phyloP scores from a whole-genome alignment of 345 rosid genomes.

The Eucalyptus globulus region DNA sequence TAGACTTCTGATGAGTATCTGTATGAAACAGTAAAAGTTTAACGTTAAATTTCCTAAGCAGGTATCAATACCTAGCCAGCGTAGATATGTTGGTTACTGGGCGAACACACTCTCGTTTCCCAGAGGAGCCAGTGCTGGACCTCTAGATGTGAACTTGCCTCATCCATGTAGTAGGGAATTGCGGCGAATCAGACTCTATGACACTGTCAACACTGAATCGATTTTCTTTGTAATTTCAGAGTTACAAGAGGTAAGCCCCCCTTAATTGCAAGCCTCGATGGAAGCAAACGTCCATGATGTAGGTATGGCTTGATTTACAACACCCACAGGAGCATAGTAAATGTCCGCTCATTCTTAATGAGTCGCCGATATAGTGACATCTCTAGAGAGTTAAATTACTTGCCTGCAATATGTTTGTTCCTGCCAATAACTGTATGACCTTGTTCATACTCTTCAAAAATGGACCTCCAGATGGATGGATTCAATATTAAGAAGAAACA shows the following conservation, averaged over 20 bases:
- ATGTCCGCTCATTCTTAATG: not conserved
- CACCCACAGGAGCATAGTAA: not conserved
- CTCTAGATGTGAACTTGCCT: constrained; percentile 51
- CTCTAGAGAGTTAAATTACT: not conserved
- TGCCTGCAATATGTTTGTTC: not conserved
- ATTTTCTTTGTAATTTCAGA: constrained; percentile 84
- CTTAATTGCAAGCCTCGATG: not conserved
- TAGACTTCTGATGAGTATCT: not conserved
- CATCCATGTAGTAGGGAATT: constrained; percentile 52
- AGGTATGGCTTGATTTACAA: not conserved
- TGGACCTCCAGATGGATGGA: not conserved
- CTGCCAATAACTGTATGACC: not conserved
- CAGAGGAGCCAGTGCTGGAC: constrained; percentile 16
- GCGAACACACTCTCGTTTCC: constrained; percentile 31
- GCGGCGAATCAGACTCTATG: constrained; percentile 72
- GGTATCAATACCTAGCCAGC: constrained; percentile 98
- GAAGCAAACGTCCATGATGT: not conserved
- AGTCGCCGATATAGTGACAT: not conserved
- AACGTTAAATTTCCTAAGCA: constrained; percentile 1
- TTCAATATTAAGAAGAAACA: not conserved
- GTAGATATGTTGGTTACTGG: constrained; percentile 86
- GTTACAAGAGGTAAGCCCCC: constrained; percentile 53
- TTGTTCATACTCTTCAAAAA: not conserved
- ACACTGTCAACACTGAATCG: constrained; percentile 41
- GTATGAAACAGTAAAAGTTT: not conserved